Percentiles rank a stretch among this genome's conserved stretches.
These are phyloP conservation scores for Aspergillus terreus DNA, from an alignment of 2,329 filamentous ascomycete species.

Conservation along the genomic window DNA sequence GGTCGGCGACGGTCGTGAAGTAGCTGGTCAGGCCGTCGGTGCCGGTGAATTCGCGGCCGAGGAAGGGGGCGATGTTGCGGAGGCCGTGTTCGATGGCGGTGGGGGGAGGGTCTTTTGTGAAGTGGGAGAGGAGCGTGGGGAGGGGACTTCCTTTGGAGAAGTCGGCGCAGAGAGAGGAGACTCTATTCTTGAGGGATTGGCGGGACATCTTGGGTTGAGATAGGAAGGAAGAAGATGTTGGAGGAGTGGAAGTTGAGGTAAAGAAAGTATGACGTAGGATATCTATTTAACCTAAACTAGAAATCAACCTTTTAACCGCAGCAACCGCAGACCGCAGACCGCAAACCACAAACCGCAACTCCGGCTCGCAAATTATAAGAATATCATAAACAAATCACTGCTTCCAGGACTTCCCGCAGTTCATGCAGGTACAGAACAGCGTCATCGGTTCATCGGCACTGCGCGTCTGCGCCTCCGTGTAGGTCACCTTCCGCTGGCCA, in stretches of 20 bases:
- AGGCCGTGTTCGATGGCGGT: constrained; percentile 40
- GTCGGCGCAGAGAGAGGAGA: constrained; percentile 28
- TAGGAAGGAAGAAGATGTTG: background rate
- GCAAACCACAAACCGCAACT: background rate
- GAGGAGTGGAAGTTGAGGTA: background rate
- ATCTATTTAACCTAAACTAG: constrained; percentile 1
- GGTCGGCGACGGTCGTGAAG: constrained; percentile 31
- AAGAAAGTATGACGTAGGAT: background rate
- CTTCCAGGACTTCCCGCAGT: constrained; percentile 47
- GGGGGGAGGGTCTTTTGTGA: constrained; percentile 25
- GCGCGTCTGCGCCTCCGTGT: constrained; percentile 92
- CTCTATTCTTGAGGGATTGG: constrained; percentile 21
- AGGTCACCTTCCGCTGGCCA: constrained; percentile 89
- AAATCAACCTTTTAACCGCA: background rate
- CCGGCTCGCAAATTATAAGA: background rate
- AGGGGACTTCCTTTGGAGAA: constrained; percentile 24
- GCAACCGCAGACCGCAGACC: background rate
- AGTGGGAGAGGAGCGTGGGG: constrained; percentile 29
- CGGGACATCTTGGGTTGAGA: constrained; percentile 6
- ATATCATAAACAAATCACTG: constrained; percentile 27
- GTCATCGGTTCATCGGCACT: constrained; percentile 84
- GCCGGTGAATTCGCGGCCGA: constrained; percentile 40
- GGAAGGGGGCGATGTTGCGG: constrained; percentile 37
- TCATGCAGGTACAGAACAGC: constrained; percentile 46
- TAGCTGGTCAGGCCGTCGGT: constrained; percentile 32